Evolutionary conservation across 768 basidiomycete genomes (phyloP), one percentile per base, ranked within the genome.

Genomic region (Russula virescens): DNA sequence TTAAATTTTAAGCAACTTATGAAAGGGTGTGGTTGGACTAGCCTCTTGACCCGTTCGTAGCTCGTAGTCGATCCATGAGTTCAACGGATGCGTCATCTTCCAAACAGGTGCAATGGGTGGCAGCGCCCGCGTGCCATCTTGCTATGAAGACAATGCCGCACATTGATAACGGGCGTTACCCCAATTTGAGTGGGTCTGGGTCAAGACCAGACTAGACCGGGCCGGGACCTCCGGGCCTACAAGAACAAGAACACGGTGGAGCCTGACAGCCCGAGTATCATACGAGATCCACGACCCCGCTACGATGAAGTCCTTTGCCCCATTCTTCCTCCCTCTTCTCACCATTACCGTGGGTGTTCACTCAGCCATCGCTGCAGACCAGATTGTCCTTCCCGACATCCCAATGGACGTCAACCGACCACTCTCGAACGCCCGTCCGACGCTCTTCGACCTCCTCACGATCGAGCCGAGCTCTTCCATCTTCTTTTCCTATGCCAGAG

Each of bases 401-500:
- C 40, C 46, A n/a, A 64, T 64, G 63, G 47, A 55, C 14, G 5
- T 11, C 19, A 25, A 9, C 2, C 63, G n/a, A 35, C 58, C 58
- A 8, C 38, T 45, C 26, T 42, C 52, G 19, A 40, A 25, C 19
- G 13, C 5, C 31, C 50, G 45, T 31, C 88, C 89, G 16, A 82
- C 82, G 1, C 75, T 94, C 38, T 80, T 86, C 5, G 91, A 93
- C 74, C 75, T 90, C 46, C 81, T 94, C 67, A 92, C 91, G 13
- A 84, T 94, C 69, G 85, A 91, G 68, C 69, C 82, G 1, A 81
- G 83, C 0, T 81, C 83, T 10, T 92, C 89, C 45, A 93, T 94
- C 55, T 94, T 91, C 78, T 91, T 85, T 71, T 84, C 87, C 0
- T 93, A 93, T 71, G 87, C 89, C 5, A 80, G 90, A 7, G 90